Base-by-base conservation (phyloP, 768 basidiomycete species). In the Butyriboletus loyo region DNA sequence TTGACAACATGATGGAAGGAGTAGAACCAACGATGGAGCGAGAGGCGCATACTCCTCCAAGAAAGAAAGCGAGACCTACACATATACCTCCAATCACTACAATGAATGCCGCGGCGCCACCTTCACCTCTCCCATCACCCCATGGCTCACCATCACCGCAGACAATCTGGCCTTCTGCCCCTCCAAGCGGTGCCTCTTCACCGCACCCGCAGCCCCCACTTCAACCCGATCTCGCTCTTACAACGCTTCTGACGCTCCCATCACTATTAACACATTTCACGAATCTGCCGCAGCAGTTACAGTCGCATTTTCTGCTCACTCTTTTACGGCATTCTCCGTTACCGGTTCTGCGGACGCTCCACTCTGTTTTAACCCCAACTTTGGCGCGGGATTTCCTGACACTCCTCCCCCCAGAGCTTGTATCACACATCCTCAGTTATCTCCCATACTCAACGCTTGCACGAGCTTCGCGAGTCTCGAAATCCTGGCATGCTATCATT, bases 361-460 rank as follows among this genome's bases (percentile, higher is more conserved):
- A 95, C 64, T 85, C 87, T 32, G 89, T 98, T 61, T 77, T 98
- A 60, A 86, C 89, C 1, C 92, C 89, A 24, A 93, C 92, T 3
- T 77, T 98, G 27, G 92, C 93, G 21, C 88, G 95, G 60, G 97
- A 99, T 72, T 99, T 98, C 68, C 80, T 98, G 59, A 86, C 89
- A 2, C 81, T 92, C 35, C 82, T 98, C 10, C 97, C 97, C 5
- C 86, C 90, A 31, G 96, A 99, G 63, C 83, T 99, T 34, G 87
- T 92, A 46, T 89, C 94, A 1, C 87, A 90, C 57, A 81, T 98
- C 56, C 81, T 98, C 56, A 85, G 85, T 59, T 92, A 80, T 67
- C 84, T 98, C 31, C 87, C 92, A 5, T 88, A 87, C 58, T 77
- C 84, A 4, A 83, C 89, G 13, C 82, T 98, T 34, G 87, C 90